Evolutionary conservation across 495 filamentous ascomycete species (phyloP).

Genomic region (Neohortaea acidophila): DNA sequence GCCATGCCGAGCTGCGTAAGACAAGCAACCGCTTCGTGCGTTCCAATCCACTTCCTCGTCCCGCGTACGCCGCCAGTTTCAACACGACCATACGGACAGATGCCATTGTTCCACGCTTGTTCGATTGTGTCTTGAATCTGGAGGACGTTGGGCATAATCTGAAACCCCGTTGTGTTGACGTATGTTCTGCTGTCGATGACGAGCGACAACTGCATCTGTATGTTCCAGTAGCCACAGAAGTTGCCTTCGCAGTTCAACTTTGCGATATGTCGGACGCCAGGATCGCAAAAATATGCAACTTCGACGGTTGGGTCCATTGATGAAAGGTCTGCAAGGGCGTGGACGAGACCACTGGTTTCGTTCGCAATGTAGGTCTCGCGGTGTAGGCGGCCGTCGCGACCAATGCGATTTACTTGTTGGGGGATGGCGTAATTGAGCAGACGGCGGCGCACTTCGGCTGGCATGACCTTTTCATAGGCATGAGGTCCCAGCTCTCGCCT

Average conservation of each 20-base stretch:
- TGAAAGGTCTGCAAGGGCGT: conserved; percentile 55
- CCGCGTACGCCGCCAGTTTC: conserved; percentile 81
- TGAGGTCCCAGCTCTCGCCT: conserved; percentile 60
- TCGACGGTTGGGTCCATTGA: conserved; percentile 46
- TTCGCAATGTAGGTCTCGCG: conserved; percentile 40
- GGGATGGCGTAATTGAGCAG: conserved; percentile 50
- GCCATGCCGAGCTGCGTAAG: conserved; percentile 51
- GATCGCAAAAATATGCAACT: conserved; percentile 66
- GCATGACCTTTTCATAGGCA: conserved; percentile 82
- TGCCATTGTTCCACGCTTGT: conserved; percentile 73
- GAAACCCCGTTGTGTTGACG: background rate
- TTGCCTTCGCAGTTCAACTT: conserved; percentile 70
- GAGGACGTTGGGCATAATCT: conserved; percentile 52
- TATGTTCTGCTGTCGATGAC: conserved; percentile 26
- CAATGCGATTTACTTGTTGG: conserved; percentile 40
- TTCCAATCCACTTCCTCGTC: conserved; percentile 92
- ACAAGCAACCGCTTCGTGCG: conserved; percentile 60
- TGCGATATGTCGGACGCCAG: conserved; percentile 60
- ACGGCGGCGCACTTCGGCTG: conserved; percentile 53
- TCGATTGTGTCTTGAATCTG: conserved; percentile 82
- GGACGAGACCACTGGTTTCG: conserved; percentile 52
- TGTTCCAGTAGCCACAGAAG: conserved; percentile 97
- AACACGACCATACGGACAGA: conserved; percentile 52
- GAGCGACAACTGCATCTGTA: conserved; percentile 82
- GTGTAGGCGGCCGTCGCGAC: conserved; percentile 34